phyloP scores from a whole-genome alignment of 2,329 filamentous ascomycete species.

The Colletotrichum karsti region DNA sequence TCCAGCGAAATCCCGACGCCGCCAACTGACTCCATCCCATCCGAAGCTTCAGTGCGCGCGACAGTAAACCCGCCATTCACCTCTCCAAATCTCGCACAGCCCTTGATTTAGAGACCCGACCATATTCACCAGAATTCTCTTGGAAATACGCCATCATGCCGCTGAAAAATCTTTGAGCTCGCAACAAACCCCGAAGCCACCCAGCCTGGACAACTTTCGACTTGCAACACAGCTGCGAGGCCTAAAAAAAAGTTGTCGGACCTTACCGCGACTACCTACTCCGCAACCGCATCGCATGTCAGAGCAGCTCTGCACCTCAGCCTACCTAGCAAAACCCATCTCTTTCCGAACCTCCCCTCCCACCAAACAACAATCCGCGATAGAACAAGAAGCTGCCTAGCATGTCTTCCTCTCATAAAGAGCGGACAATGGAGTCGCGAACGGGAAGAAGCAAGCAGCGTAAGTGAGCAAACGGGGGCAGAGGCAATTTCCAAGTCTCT shows the following conservation, averaged over 20 bases:
- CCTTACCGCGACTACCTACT: neutral
- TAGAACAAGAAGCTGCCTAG: slow-evolving; percentile 5
- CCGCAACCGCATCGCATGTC: slow-evolving; percentile 10
- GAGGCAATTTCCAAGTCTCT: slow-evolving; percentile 12
- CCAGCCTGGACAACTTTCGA: slow-evolving; percentile 6
- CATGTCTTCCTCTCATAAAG: slow-evolving; percentile 36
- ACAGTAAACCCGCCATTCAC: neutral
- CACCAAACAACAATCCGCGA: slow-evolving; percentile 3
- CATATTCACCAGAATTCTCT: neutral
- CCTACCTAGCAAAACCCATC: neutral
- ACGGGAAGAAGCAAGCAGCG: slow-evolving; percentile 82
- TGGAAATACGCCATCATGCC: slow-evolving; percentile 29
- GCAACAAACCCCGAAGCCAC: slow-evolving; percentile 8
- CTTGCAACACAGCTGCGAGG: slow-evolving; percentile 11
- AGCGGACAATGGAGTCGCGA: slow-evolving; percentile 75
- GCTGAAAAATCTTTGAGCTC: slow-evolving; percentile 26
- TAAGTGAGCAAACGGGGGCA: slow-evolving; percentile 58
- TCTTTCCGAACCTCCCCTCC: slow-evolving; percentile 15
- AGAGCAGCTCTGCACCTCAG: slow-evolving; percentile 17
- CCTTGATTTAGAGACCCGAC: neutral
- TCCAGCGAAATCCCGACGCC: slow-evolving; percentile 17
- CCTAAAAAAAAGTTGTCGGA: slow-evolving; percentile 13
- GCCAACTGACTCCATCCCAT: neutral
- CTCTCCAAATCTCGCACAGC: neutral
- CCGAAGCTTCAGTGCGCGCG: slow-evolving; percentile 13